These are phyloP conservation scores for Macrophomina phaseolina DNA, from an alignment of 2,329 filamentous ascomycete genomes.

Conservation along the genomic window DNA sequence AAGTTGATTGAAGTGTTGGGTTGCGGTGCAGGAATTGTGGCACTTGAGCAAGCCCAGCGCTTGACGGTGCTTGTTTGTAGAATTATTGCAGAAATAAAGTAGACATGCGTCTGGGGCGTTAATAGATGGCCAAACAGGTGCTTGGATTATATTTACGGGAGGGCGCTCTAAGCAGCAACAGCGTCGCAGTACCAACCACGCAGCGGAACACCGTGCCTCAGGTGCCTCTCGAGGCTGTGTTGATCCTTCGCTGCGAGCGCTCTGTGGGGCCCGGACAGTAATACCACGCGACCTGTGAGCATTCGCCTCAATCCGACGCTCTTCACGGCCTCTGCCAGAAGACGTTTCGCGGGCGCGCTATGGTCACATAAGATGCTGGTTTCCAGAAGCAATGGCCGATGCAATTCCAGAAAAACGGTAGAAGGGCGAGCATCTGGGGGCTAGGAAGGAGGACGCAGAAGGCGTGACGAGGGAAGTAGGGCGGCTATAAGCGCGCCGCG, in stretches of 20 bases:
- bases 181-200: not conserved
- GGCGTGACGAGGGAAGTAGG: not conserved
- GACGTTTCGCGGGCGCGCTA: no score
- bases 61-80: no score
- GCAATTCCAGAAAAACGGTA: conserved; percentile 13
- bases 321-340: no score
- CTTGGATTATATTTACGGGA: not conserved
- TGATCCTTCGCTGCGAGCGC: not conserved
- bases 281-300: not conserved
- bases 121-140: no score
- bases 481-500: not conserved
- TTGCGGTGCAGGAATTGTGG: no score
- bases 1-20: no score
- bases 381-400: no score
- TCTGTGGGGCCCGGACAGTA: not conserved
- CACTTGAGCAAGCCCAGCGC: no score
- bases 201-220: not conserved
- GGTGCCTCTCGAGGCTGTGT: not conserved
- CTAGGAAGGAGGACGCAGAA: not conserved
- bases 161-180: not conserved
- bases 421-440: not conserved
- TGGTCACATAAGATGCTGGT: no score
- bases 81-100: no score
- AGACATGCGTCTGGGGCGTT: no score
- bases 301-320: no score